These are phyloP conservation scores for Eutrema yunnanense DNA, from an alignment of 345 rosid genomes.

Conservation along the genomic window DNA sequence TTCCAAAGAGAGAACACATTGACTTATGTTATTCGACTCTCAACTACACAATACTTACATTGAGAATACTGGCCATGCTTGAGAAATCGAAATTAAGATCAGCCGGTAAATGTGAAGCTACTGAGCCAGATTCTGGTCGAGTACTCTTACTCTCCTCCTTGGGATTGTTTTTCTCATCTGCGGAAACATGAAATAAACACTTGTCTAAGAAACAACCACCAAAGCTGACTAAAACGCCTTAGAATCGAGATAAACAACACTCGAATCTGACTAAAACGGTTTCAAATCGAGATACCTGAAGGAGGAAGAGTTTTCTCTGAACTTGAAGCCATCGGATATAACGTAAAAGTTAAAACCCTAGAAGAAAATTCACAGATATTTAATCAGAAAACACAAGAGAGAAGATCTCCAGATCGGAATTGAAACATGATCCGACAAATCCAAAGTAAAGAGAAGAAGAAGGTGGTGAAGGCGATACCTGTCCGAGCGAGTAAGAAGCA, in stretches of 20 bases:
- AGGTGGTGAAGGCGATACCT: constrained; percentile 15
- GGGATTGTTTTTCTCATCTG: constrained; percentile 54
- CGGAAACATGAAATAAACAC: background rate
- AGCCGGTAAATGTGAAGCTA: constrained; percentile 38
- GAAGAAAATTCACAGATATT: background rate
- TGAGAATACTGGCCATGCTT: constrained; percentile 72
- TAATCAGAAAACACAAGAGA: background rate
- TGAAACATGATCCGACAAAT: background rate
- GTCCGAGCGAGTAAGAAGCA: background rate
- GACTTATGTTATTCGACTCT: background rate
- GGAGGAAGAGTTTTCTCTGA: constrained; percentile 38
- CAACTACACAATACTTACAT: constrained; percentile 36
- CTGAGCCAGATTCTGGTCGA: constrained; percentile 24
- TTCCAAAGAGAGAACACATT: background rate
- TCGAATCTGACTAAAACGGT: background rate
- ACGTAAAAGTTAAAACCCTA: constrained; percentile 6
- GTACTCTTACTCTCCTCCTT: constrained; percentile 32
- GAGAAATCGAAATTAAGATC: constrained; percentile 82
- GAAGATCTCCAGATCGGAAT: background rate
- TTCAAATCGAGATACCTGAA: constrained; percentile 32
- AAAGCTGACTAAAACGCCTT: background rate
- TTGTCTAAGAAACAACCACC: background rate
- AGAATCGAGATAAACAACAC: background rate
- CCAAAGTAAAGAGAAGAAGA: background rate
- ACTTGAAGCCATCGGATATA: constrained; percentile 50